Percentiles rank a stretch among this genome's conserved stretches.
These are phyloP conservation scores for grape (Vitis vinifera) DNA, from an alignment of 164 flowering plant species.

Conservation along the genomic window DNA sequence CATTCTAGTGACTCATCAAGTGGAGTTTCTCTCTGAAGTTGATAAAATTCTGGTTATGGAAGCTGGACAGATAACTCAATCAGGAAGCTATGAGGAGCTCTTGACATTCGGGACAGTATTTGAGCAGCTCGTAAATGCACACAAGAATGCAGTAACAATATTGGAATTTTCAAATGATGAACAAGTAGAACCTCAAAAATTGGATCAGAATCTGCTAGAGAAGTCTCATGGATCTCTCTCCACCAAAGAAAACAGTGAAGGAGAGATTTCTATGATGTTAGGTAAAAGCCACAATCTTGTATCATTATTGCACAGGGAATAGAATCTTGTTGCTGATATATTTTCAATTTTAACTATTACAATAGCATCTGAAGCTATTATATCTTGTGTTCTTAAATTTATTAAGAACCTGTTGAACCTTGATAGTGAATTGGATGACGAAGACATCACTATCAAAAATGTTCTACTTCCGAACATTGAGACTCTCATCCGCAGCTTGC, in stretches of 20 bases:
- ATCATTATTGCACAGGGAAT: slow-evolving; percentile 50
- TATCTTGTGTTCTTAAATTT: slow-evolving; percentile 65
- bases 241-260: slow-evolving; percentile 27
- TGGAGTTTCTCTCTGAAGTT: too few relatives aligned
- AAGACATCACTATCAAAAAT: slow-evolving; percentile 33
- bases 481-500: slow-evolving; percentile 61
- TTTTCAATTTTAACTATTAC: slow-evolving; percentile 68
- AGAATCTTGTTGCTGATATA: slow-evolving; percentile 67
- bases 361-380: slow-evolving; percentile 63
- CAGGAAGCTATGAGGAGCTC: slow-evolving; percentile 69
- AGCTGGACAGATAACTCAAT: slow-evolving; percentile 59
- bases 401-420: slow-evolving; percentile 72
- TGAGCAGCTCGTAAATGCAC: slow-evolving; percentile 80
- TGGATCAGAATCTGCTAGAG: slow-evolving; percentile 6
- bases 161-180: slow-evolving; percentile 19
- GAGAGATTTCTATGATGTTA: slow-evolving; percentile 53
- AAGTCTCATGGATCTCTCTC: slow-evolving; percentile 11
- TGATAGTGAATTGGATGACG: slow-evolving; percentile 45
- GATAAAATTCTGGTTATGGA: slow-evolving; percentile 48
- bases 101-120: slow-evolving; percentile 60
- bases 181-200: slow-evolving; percentile 9
- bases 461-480: slow-evolving; percentile 54
- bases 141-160: slow-evolving; percentile 50
- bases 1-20: too few relatives aligned
- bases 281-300: slow-evolving; percentile 69